These are phyloP conservation scores for Sphaceloma murrayae DNA, from an alignment of 2,329 filamentous ascomycete genomes.

Conservation along the genomic window DNA sequence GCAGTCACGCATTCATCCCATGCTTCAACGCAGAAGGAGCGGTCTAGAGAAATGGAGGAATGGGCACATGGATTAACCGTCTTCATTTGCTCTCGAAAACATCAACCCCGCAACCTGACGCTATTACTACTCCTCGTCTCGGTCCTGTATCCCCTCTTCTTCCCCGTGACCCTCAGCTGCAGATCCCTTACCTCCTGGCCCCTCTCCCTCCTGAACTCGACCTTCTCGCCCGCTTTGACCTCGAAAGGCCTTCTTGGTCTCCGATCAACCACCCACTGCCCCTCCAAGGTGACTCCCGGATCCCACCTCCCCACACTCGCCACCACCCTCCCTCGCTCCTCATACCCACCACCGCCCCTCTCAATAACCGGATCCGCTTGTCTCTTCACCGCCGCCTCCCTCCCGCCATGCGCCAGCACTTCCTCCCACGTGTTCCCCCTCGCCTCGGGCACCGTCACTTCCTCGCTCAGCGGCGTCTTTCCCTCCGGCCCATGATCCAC, in stretches of 20 bases:
- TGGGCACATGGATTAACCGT: no score
- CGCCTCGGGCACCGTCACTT: slow-evolving; percentile 20
- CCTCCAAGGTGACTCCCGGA: slow-evolving; percentile 29
- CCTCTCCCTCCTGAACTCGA: slow-evolving; percentile 20
- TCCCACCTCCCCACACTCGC: slow-evolving; percentile 30
- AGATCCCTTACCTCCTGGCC: slow-evolving; percentile 17
- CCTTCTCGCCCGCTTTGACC: slow-evolving; percentile 23
- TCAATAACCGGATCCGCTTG: slow-evolving; percentile 26
- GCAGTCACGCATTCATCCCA: no score
- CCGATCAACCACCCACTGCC: slow-evolving; percentile 29
- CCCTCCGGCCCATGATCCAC: slow-evolving; percentile 29
- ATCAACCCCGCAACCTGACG: slow-evolving; percentile 12
- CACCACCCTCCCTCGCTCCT: slow-evolving; percentile 3
- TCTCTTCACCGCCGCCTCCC: slow-evolving; percentile 27
- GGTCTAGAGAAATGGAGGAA: no score
- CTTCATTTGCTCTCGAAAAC: no score
- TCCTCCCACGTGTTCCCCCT: slow-evolving; percentile 31
- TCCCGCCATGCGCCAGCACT: slow-evolving; percentile 27
- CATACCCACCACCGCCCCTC: not conserved
- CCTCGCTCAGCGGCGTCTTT: slow-evolving; percentile 23
- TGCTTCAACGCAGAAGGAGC: no score
- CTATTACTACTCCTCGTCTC: slow-evolving; percentile 26
- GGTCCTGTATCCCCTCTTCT: slow-evolving; percentile 24
- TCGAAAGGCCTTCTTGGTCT: slow-evolving; percentile 23
- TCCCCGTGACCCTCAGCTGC: slow-evolving; percentile 20